A percentile compares a stretch with the other conserved stretches of the same genome.
These are phyloP conservation scores for Paramecium sexaurelia DNA, from an alignment of 73 alveolate species.

Conservation along the genomic window DNA sequence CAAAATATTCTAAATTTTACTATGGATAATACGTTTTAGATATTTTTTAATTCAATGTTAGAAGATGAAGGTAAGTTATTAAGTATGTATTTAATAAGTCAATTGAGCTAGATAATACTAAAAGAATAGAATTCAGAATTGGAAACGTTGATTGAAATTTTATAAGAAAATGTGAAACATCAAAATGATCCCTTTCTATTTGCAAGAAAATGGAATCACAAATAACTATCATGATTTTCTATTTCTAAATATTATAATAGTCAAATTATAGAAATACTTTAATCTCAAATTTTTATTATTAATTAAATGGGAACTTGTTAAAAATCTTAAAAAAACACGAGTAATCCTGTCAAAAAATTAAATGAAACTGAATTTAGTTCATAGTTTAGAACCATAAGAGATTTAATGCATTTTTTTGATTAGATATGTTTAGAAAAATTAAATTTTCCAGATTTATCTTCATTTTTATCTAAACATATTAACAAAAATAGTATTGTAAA, in stretches of 20 bases:
- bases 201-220: slow-evolving; percentile 33
- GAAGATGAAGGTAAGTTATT: slow-evolving; percentile 4
- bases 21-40: not conserved
- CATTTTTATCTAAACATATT: not conserved
- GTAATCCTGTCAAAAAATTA: not conserved
- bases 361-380: not conserved
- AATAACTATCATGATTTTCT: not conserved
- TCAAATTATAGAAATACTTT: not conserved
- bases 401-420: not conserved
- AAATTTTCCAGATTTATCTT: slow-evolving; percentile 25
- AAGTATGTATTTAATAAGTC: slow-evolving; percentile 1
- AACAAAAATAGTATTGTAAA: not conserved
- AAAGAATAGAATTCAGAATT: not conserved
- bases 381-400: not conserved
- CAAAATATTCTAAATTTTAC: not conserved
- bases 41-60: not conserved
- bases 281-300: not conserved
- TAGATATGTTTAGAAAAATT: not conserved
- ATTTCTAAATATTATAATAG: not conserved
- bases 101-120: not conserved
- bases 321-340: not conserved
- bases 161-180: slow-evolving; percentile 3
- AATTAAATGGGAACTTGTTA: slow-evolving; percentile 21
- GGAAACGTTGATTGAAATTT: not conserved
- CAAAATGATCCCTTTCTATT: slow-evolving; percentile 27